phyloP scores from a whole-genome alignment of 345 rosid species.

The Eucalyptus regnans region DNA sequence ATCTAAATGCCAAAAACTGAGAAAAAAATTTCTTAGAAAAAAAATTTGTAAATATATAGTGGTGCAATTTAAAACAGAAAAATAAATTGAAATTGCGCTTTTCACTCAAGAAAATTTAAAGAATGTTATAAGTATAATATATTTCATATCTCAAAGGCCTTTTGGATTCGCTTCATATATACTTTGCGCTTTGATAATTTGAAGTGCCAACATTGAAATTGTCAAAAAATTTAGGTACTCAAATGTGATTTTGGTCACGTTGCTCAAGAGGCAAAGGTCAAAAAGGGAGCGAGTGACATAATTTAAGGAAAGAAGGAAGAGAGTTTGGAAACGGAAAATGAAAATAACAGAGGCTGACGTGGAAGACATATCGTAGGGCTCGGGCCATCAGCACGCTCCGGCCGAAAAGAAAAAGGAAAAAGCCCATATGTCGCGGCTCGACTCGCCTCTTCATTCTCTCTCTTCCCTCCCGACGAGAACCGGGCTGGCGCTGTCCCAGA shows the following conservation, averaged over 20 bases:
- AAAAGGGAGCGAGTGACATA: background rate
- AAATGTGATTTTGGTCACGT: background rate
- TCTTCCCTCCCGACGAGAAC: background rate
- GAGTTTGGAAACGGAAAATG: background rate
- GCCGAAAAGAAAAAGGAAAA: background rate
- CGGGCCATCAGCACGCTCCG: background rate
- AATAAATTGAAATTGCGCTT: background rate
- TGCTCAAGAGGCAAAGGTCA: background rate
- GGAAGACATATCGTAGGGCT: background rate
- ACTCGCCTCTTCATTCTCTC: background rate
- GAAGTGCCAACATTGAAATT: background rate
- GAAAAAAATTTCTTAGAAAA: background rate
- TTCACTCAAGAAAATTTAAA: background rate
- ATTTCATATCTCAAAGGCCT: background rate
- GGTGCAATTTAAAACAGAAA: background rate
- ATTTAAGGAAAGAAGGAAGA: background rate
- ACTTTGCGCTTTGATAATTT: background rate
- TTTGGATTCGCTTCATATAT: background rate
- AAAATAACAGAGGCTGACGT: background rate
- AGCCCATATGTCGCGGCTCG: background rate
- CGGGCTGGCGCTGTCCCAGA: background rate
- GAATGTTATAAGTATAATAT: background rate
- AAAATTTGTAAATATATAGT: too few species aligned
- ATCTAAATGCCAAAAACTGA: fast-evolving
- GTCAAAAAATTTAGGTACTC: background rate